A percentile compares a stretch with the other conserved stretches of the same genome.
Conservation (phyloP, 2,329 filamentous ascomycete genomes). For the Penicillium sp. region DNA sequence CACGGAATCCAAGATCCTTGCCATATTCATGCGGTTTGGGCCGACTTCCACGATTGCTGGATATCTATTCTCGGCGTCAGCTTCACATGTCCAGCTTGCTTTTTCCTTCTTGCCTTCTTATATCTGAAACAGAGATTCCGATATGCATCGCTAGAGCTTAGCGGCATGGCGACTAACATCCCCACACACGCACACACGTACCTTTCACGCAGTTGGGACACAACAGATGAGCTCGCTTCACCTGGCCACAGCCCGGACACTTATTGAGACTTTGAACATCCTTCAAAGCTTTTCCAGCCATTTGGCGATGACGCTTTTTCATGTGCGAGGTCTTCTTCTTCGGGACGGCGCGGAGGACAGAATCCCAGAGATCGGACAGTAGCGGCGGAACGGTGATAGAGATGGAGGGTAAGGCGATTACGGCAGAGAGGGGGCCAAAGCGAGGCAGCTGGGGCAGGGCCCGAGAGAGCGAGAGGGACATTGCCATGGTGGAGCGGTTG, state of each 20-base stretch:
- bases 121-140: neutral
- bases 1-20: neutral
- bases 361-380: conserved; percentile 88
- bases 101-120: neutral
- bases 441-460: conserved; percentile 14
- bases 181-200: conserved; percentile 48
- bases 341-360: conserved; percentile 84
- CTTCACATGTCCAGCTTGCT: neutral
- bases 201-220: conserved; percentile 85
- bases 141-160: too few species aligned
- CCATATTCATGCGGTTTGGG: conserved; percentile 28
- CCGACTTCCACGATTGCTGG: conserved; percentile 46
- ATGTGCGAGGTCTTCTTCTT: conserved; percentile 99
- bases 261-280: conserved; percentile 84
- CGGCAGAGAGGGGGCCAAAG: conserved; percentile 24
- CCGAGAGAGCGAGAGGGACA: conserved; percentile 21
- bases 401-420: conserved; percentile 51
- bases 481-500: conserved; percentile 25
- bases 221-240: conserved; percentile 84
- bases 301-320: conserved; percentile 88
- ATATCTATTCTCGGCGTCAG: conserved; percentile 37
- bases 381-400: conserved; percentile 64
- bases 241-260: conserved; percentile 83
- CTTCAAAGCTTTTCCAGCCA: conserved; percentile 93
- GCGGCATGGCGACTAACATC: neutral